Evolutionary conservation across 1,139 yeast genomes (phyloP).

Genomic region (Zygoascus hellenicus): DNA sequence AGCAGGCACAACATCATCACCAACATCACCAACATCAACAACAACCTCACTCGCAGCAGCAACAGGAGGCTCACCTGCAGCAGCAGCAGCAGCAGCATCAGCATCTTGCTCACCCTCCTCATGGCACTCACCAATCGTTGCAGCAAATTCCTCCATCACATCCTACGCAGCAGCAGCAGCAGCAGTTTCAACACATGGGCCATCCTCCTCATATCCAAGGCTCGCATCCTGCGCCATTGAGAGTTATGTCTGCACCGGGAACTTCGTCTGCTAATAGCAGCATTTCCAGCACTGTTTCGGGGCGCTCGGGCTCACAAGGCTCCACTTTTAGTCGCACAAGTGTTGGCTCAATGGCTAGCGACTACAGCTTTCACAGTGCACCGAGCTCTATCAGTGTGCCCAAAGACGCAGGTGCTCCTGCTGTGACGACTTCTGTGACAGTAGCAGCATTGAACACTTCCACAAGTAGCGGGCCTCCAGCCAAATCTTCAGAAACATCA

Average conservation of each 20-base stretch:
- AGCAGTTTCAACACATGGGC: background rate
- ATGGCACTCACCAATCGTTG: conserved; percentile 12
- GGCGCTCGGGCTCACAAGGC: conserved; percentile 1
- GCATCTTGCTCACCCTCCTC: conserved; percentile 11
- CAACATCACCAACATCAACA: conserved; percentile 9
- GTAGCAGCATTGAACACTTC: background rate
- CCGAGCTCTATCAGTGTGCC: background rate
- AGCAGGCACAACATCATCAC: background rate
- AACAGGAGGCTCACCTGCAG: conserved; percentile 3
- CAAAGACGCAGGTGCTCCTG: background rate
- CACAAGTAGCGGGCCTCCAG: background rate
- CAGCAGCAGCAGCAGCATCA: conserved; percentile 10
- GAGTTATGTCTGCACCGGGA: conserved; percentile 3
- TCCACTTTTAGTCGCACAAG: conserved; percentile 1
- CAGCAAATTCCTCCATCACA: conserved; percentile 7
- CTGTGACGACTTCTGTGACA: background rate
- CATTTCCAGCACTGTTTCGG: conserved; percentile 2
- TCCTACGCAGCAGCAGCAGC: conserved; percentile 5
- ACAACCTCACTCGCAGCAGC: conserved; percentile 9
- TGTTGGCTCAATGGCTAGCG: background rate
- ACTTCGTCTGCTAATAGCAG: conserved; percentile 1
- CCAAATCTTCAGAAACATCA: background rate
- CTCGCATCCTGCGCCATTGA: no score
- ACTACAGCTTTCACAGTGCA: background rate
- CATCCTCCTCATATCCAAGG: conserved; percentile 1